Percentiles rank a stretch among this genome's conserved stretches.
These are phyloP conservation scores for Pseudozyma sp. DNA, from an alignment of 1,284 basidiomycete species.

Conservation along the genomic window DNA sequence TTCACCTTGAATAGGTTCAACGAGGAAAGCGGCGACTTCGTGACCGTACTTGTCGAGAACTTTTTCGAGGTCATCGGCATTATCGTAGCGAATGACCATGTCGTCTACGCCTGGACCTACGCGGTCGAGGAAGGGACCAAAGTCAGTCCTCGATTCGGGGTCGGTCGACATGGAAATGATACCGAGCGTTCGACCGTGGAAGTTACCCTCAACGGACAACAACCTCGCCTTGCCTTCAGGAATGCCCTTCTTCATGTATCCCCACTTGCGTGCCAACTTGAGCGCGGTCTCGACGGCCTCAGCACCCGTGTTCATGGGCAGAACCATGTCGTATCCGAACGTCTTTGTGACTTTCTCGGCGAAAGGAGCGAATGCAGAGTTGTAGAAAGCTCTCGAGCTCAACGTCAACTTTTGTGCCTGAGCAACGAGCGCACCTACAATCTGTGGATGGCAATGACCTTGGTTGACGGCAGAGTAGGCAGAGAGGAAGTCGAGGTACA, in stretches of 20 bases:
- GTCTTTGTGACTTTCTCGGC: constrained; percentile 85
- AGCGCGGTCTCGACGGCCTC: constrained; percentile 90
- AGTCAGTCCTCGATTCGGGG: constrained; percentile 85
- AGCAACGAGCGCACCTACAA: constrained; percentile 82
- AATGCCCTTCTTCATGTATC: constrained; percentile 78
- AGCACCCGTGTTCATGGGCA: constrained; percentile 99
- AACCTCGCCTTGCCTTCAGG: constrained; percentile 86
- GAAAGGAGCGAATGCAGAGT: constrained; percentile 88
- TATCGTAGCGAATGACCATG: constrained; percentile 63
- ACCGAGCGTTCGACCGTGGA: constrained; percentile 93
- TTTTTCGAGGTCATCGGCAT: constrained; percentile 79
- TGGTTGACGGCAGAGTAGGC: constrained; percentile 88
- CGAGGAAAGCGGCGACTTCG: constrained; percentile 89
- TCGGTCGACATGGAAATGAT: constrained; percentile 97
- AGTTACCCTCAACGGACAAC: constrained; percentile 89
- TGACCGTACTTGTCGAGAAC: constrained; percentile 85
- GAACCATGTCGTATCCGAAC: constrained; percentile 78
- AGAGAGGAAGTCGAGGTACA: constrained; percentile 81
- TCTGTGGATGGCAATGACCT: constrained; percentile 95
- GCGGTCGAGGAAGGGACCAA: constrained; percentile 88
- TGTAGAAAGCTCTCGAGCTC: constrained; percentile 96
- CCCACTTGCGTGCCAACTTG: constrained; percentile 70
- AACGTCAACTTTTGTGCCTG: constrained; percentile 92
- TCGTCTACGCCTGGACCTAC: constrained; percentile 78
- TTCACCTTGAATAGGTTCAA: constrained; percentile 98